phyloP scores from a whole-genome alignment of 129 eudicot genomes.

The Arctium lappa region DNA sequence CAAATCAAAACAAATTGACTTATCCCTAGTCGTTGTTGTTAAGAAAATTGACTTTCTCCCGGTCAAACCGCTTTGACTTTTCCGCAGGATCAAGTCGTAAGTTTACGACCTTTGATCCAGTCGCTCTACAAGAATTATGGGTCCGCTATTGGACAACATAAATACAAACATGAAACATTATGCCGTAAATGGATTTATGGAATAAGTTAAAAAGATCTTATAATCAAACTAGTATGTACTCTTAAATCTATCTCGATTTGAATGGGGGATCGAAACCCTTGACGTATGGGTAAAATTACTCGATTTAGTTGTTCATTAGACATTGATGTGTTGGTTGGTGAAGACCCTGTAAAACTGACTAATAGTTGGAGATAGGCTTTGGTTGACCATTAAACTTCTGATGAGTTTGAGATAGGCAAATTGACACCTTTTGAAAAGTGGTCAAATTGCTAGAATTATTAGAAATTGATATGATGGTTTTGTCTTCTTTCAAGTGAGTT shows the following conservation, averaged over 20 bases:
- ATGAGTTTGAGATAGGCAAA: too few relatives aligned
- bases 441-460: too few relatives aligned
- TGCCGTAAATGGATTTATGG: neutral
- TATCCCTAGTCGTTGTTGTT: too few relatives aligned
- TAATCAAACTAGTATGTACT: neutral
- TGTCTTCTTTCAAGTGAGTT: too few relatives aligned
- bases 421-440: too few relatives aligned
- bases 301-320: neutral
- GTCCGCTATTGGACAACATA: neutral
- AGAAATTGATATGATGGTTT: too few relatives aligned
- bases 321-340: neutral
- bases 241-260: neutral
- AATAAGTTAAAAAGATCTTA: too few relatives aligned
- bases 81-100: neutral
- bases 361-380: too few relatives aligned
- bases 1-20: too few relatives aligned
- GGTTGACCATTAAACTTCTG: too few relatives aligned
- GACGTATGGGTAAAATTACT: neutral
- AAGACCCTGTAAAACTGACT: neutral
- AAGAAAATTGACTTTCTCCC: neutral
- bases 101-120: neutral
- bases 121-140: neutral
- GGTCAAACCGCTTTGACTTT: neutral
- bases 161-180: neutral
- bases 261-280: neutral